Conservation (phyloP, 176 grass and related monocot genomes). For the Aechmea fasciata region DNA sequence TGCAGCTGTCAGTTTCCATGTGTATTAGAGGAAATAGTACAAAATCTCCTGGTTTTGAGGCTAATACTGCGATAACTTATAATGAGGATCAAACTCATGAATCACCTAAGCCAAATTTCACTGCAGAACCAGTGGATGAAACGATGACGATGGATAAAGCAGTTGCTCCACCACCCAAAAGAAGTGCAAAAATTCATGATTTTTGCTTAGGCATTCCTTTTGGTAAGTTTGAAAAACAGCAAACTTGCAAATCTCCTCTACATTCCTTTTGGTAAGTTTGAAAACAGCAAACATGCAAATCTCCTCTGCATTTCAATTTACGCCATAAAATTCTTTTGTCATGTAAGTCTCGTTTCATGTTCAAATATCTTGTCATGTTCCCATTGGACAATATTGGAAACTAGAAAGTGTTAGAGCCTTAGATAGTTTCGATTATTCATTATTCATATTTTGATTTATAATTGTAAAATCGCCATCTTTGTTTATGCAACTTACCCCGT, state of each 20-base stretch:
- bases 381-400: too few species aligned
- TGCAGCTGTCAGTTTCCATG: slow-evolving; percentile 31
- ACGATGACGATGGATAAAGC: slow-evolving; percentile 18
- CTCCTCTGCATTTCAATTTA: neutral
- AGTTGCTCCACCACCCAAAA: slow-evolving; percentile 31
- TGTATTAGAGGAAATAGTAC: slow-evolving; percentile 42
- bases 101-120: slow-evolving; percentile 21
- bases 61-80: slow-evolving; percentile 22
- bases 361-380: slow-evolving; percentile 7
- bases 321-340: neutral
- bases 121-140: slow-evolving; percentile 17
- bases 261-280: slow-evolving; percentile 76
- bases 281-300: slow-evolving; percentile 5
- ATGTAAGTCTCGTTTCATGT: neutral
- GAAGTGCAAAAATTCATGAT: slow-evolving; percentile 78
- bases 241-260: too few species aligned
- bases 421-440: too few species aligned
- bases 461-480: too few species aligned
- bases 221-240: slow-evolving; percentile 35
- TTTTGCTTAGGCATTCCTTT: slow-evolving; percentile 96
- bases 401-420: too few species aligned
- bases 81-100: slow-evolving; percentile 34
- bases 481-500: too few species aligned
- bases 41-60: slow-evolving; percentile 32
- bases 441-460: too few species aligned